Conservation (phyloP, 768 basidiomycete genomes). For the Butyriboletus loyo region DNA sequence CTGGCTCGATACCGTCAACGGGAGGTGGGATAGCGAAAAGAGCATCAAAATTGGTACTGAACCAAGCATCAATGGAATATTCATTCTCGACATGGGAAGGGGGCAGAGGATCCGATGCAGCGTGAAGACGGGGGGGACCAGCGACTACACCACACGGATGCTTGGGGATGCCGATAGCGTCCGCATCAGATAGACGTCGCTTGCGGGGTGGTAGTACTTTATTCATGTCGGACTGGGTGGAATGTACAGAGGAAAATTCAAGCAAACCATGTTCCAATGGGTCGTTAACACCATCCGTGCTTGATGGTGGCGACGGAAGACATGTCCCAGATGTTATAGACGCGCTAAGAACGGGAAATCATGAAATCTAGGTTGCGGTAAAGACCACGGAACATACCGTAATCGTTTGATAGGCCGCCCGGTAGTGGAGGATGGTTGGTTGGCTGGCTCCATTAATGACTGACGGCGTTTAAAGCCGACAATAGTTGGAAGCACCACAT, state of each 20-base stretch:
- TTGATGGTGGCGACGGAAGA: constrained; percentile 17
- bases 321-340: neutral
- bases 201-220: constrained; percentile 23
- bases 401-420: constrained; percentile 20
- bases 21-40: constrained; percentile 29
- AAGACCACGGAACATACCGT: constrained; percentile 10
- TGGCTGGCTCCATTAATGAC: neutral
- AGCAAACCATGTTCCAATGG: neutral
- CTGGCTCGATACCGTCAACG: constrained; percentile 23
- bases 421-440: neutral
- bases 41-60: constrained; percentile 22
- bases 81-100: constrained; percentile 12
- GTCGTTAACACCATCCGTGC: neutral
- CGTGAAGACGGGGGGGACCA: constrained; percentile 23
- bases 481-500: constrained; percentile 9
- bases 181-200: constrained; percentile 37
- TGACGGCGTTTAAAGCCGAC: constrained; percentile 23
- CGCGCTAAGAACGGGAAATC: neutral
- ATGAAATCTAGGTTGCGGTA: accelerated
- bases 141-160: constrained; percentile 19
- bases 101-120: constrained; percentile 33
- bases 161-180: constrained; percentile 21
- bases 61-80: constrained; percentile 37
- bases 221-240: neutral
- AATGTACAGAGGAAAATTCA: neutral